Percentiles rank a stretch among this genome's conserved stretches.
phyloP scores from a whole-genome alignment of 257 asterid genomes.

The Solanum arcanum region DNA sequence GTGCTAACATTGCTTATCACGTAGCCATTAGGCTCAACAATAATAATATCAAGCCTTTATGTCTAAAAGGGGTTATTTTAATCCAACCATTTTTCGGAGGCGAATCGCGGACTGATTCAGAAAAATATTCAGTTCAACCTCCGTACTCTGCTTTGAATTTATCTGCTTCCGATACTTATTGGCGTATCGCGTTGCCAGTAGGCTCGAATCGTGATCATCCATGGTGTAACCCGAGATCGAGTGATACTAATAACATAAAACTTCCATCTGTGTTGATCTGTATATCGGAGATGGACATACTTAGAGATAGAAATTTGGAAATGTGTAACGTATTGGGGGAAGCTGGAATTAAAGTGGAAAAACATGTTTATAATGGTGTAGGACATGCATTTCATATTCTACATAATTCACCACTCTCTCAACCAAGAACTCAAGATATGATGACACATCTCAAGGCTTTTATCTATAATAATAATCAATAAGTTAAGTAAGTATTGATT shows the following conservation, averaged over 20 bases:
- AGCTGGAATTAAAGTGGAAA: background rate
- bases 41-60: slow-evolving; percentile 8
- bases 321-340: background rate
- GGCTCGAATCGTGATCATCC: slow-evolving; percentile 10
- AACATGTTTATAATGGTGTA: background rate
- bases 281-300: background rate
- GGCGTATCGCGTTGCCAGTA: slow-evolving; percentile 17
- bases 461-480: background rate
- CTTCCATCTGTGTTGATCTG: background rate
- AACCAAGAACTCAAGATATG: slow-evolving; percentile 1
- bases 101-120: background rate
- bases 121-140: slow-evolving; percentile 11
- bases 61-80: slow-evolving; percentile 14
- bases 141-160: slow-evolving; percentile 6
- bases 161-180: slow-evolving; percentile 2
- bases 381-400: slow-evolving; percentile 6
- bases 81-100: slow-evolving; percentile 31
- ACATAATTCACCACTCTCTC: slow-evolving; percentile 1
- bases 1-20: slow-evolving; percentile 22
- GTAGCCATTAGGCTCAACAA: slow-evolving; percentile 6
- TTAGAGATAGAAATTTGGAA: background rate
- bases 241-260: background rate
- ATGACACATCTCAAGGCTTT: background rate
- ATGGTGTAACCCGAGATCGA: slow-evolving; percentile 14
- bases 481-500: background rate